Base-by-base conservation (phyloP, 768 basidiomycete species). In the Asterophora parasitica region DNA sequence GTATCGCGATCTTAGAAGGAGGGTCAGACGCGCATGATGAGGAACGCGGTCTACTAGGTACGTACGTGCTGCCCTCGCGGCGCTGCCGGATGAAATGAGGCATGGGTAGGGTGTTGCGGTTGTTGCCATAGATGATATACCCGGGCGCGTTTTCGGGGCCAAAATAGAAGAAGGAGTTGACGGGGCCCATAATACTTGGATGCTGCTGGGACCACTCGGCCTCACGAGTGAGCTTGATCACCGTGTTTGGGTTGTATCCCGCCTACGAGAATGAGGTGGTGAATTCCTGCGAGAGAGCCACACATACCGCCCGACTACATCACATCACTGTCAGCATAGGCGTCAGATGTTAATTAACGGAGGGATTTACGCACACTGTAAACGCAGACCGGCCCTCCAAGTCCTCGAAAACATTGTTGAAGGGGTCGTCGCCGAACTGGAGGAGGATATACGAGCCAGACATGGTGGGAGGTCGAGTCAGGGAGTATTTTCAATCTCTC, bases 171-270 rank as follows among this genome's bases (percentile, higher is more conserved):
- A 75, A 87, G 4, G 88, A 80, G 33, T 78, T 83, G 50, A 74
- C 78, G n/a, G 88, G 88, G n/a, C 88, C 88, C 81, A 88, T 83
- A 53, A 88, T 81, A 39, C 69, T 74, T 17, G 79, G 77, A 58
- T 87, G 81, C 46, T 79, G 81, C 56, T 80, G 74, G 17, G 78
- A 70, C 87, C 88, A 89, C 16, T 68, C 71, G 0, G 72, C 62
- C 57, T 89, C 84, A 13, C 88, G 79, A 33, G 75, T 73, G 45
- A 89, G 66, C 52, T 80, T 75, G 50, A 87, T 72, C 50, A 88
- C 73, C 20, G 75, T 65, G 63, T 85, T 86, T 16, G 83, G 81
- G 42, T 66, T 70, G 48, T 73, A 67, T 15, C 74, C 76, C 40
- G 75, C 81, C 82, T 85, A 38, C 31, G 26, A 36, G 38, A 17